Evolutionary conservation across 768 basidiomycete species (phyloP).

Genomic region (Mycena alexandri): DNA sequence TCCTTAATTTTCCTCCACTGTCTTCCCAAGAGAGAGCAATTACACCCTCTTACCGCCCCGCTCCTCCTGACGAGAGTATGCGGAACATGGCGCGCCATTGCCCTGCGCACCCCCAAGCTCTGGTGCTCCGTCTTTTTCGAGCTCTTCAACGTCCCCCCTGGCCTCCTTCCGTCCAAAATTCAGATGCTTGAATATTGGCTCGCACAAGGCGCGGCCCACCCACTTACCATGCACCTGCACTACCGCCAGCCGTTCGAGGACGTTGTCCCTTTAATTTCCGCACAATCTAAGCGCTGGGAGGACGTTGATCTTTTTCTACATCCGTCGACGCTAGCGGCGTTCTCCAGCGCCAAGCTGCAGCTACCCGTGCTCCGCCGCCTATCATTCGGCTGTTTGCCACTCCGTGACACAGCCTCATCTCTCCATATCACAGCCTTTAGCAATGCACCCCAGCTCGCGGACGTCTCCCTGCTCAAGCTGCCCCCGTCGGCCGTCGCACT

Average conservation of each 20-base stretch:
- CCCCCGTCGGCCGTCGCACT: constrained; percentile 3
- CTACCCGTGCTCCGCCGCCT: constrained; percentile 17
- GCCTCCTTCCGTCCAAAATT: not conserved
- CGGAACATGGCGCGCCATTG: constrained; percentile 17
- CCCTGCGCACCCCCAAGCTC: constrained; percentile 16
- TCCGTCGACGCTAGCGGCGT: constrained; percentile 9
- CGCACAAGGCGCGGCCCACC: constrained; percentile 7
- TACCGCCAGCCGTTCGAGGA: constrained; percentile 7
- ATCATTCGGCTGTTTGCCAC: constrained; percentile 2
- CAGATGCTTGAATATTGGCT: constrained; percentile 19
- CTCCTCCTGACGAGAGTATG: constrained; percentile 18
- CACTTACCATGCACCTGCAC: constrained; percentile 10
- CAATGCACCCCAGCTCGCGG: constrained; percentile 9
- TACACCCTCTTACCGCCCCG: constrained; percentile 2
- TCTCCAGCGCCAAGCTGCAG: constrained; percentile 2
- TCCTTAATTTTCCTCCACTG: constrained; percentile 19
- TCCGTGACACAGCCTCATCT: no score
- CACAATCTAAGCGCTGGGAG: not conserved
- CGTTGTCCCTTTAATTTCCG: not conserved
- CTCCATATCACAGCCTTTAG: constrained; percentile 11
- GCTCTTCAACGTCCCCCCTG: constrained; percentile 2
- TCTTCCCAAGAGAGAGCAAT: constrained; percentile 1
- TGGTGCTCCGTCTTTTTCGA: constrained; percentile 18
- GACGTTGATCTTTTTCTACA: constrained; percentile 20
- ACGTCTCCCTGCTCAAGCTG: constrained; percentile 16